Evolutionary conservation across 2,329 filamentous ascomycete genomes (phyloP).

Genomic region (Ustulina deusta): DNA sequence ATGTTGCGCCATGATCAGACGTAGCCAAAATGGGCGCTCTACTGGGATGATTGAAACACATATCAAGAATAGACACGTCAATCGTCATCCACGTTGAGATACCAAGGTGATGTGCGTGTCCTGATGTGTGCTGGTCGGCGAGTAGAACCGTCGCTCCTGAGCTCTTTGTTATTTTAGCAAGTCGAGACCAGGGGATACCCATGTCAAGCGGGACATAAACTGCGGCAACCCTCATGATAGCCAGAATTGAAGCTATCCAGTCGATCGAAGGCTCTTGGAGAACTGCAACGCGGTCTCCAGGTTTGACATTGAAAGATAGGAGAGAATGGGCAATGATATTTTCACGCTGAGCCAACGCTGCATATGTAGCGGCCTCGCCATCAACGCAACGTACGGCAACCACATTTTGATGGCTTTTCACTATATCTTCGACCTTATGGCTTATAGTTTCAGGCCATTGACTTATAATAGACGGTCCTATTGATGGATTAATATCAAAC

Average conservation of each 20-base stretch:
- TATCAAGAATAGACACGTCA: no score
- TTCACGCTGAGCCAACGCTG: background rate
- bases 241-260: conserved; percentile 51
- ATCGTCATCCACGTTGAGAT: no score
- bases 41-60: no score
- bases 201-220: conserved; percentile 53
- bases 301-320: conserved; percentile 44
- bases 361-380: background rate
- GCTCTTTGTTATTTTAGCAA: conserved; percentile 49
- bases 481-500: no score
- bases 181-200: conserved; percentile 41
- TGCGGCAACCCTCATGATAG: conserved; percentile 45
- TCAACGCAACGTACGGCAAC: background rate
- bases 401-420: background rate
- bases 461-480: no score
- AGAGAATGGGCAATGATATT: background rate
- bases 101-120: no score
- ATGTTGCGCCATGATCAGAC: no score
- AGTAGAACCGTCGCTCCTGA: no score
- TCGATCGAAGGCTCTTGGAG: conserved; percentile 50
- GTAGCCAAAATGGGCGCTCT: no score
- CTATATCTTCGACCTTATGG: conserved; percentile 2
- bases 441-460: background rate
- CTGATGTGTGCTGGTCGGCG: no score
- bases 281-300: conserved; percentile 50